Conservation (phyloP, 257 asterid genomes). For the Echium plantagineum region DNA sequence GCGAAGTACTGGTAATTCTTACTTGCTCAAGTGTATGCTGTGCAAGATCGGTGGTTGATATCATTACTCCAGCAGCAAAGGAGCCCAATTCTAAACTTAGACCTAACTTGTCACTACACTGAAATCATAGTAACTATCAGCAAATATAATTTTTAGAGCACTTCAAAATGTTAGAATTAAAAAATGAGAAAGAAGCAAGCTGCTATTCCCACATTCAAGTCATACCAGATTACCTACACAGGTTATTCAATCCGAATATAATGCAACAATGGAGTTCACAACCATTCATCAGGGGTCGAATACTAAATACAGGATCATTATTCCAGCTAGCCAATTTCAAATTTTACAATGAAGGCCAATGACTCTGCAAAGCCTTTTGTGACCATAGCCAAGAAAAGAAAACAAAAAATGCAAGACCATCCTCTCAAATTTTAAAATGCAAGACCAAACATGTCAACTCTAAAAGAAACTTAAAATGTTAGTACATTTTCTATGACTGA, state of each 20-base stretch:
- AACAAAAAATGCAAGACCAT: too few species aligned
- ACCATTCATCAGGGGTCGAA: neutral
- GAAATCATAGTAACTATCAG: conserved; percentile 33
- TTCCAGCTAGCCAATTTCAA: too few species aligned
- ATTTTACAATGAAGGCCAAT: too few species aligned
- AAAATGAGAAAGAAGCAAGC: neutral
- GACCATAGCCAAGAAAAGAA: too few species aligned
- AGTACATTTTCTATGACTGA: too few species aligned
- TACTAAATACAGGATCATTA: neutral
- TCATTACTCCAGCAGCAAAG: conserved; percentile 99
- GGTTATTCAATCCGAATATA: neutral
- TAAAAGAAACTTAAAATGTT: too few species aligned
- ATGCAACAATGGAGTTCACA: neutral
- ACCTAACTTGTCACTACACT: conserved; percentile 99
- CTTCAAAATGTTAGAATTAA: neutral
- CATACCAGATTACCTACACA: neutral
- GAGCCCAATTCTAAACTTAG: conserved; percentile 98
- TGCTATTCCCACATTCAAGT: neutral
- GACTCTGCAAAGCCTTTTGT: too few species aligned
- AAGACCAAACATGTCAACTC: too few species aligned
- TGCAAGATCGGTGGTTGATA: conserved; percentile 92
- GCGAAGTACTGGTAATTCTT: conserved; percentile 5
- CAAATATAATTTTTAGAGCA: conserved; percentile 6
- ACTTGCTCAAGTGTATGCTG: conserved; percentile 98
- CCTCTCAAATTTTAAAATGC: too few species aligned